A percentile compares a stretch with the other conserved stretches of the same genome.
Conservation (phyloP, 352 stramenopile species). For the Phytophthora gonapodyides region DNA sequence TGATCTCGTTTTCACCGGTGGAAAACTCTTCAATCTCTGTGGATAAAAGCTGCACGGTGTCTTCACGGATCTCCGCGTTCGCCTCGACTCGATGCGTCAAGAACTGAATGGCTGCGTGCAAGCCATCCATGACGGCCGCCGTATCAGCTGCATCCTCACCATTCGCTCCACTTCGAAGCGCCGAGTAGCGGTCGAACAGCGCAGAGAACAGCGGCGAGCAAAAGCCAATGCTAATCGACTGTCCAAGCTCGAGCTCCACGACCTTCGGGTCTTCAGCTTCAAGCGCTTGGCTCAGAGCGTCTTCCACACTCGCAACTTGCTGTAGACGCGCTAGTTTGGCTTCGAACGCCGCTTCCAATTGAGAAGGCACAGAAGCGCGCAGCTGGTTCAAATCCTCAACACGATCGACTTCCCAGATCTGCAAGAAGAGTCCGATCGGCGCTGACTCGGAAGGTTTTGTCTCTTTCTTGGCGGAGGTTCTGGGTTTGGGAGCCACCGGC, state of each 20-base stretch:
- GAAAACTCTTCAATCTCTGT: conserved; percentile 60
- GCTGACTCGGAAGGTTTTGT: conserved; percentile 14
- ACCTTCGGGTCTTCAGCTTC: conserved; percentile 33
- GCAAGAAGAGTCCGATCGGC: conserved; percentile 40
- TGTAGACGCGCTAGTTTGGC: conserved; percentile 49
- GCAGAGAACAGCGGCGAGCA: conserved; percentile 48
- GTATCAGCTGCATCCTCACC: conserved; percentile 15
- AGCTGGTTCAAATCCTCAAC: conserved; percentile 36
- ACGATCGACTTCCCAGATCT: conserved; percentile 45
- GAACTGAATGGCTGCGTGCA: conserved; percentile 63
- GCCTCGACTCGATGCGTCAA: conserved; percentile 51
- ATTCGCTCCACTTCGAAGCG: conserved; percentile 32
- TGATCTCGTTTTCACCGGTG: conserved; percentile 26
- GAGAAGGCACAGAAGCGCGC: conserved; percentile 14
- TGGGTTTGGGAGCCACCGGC: conserved; percentile 11
- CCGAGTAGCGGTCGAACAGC: conserved; percentile 53
- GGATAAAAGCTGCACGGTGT: conserved; percentile 56
- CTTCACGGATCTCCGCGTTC: conserved; percentile 64
- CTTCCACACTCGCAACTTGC: conserved; percentile 49
- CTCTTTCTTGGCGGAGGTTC: conserved; percentile 24
- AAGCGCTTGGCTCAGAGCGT: conserved; percentile 45
- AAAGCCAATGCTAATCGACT: conserved; percentile 65
- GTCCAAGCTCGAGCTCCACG: conserved; percentile 56
- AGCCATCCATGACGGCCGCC: conserved; percentile 37
- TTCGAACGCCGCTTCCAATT: conserved; percentile 39